Evolutionary conservation across 1,139 yeast genomes (phyloP), one percentile per base, ranked within the genome.

Genomic region (Geotrichum europaeum): DNA sequence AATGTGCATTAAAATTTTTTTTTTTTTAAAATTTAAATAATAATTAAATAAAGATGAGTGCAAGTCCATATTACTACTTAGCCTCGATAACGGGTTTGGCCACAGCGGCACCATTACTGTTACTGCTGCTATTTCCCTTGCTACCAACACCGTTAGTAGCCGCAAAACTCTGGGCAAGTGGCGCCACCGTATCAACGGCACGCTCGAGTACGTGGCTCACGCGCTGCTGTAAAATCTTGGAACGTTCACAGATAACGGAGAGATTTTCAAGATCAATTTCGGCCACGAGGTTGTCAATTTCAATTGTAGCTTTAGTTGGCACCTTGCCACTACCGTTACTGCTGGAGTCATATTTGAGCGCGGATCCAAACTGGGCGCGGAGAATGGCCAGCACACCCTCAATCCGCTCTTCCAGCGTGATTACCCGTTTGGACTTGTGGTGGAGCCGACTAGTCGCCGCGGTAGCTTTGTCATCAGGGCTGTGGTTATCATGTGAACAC

Each of bases 111-210:
- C 20, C 47, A 7, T n/a, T 15, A 15, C 10, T n/a, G 22, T 22
- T n/a, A 5, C 4, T 24, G 25, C 25, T 24, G 25, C 25, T 24
- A 24, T 3, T 24, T 5, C 25, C 4, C 25, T 24, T 24, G 25
- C 25, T 24, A 24, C 25, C 25, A 5, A 13, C 40, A 34, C 40
- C n/a, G 10, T 28, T 28, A 28, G 32, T 28, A 28, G 40, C 40
- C 15, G 18, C 3, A 3, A 40, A n/a, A 4, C 9, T 40, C 22
- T 40, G 47, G 18, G 79, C 75, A 53, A 94, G 78, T 2, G 99
- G 97, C 12, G 97, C 92, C 1, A 91, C 92, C 56, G 94, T 78
- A 54, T 83, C 87, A 61, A 87, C 81, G 9, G 96, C 96, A 63
- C 96, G 81, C 58, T 82, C 84, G 60, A 94, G 76, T 18, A 94